Evolutionary conservation across 768 basidiomycete species (phyloP), one percentile per base, ranked within the genome.

Genomic region (Suillus variegatus): DNA sequence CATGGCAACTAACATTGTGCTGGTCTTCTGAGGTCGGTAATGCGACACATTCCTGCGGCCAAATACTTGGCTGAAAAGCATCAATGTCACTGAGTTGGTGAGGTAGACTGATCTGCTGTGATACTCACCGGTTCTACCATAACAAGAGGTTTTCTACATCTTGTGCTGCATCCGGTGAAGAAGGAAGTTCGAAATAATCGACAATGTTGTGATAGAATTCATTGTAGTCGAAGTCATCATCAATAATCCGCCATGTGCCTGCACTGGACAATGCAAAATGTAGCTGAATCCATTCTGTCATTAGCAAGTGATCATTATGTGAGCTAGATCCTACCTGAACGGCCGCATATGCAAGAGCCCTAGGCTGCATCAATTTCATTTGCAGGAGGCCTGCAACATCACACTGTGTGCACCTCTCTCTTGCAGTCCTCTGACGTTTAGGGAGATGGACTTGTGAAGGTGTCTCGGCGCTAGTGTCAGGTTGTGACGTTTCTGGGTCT

Each of bases 341-440:
- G 22, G 73, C 67, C 0, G 65, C 63, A 43, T 75, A 75, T 22
- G 74, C 71, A 22, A 75, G 66, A 1, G 62, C 66, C 22, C 71
- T 62, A 2, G 72, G 73, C 0, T 71, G 62, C 7, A 72, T 62
- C 0, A 49, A 22, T 6, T 35, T 56, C 67, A 70, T 66, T 16
- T 28, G 56, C 2, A 68, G 8, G 1, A 69, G 49, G 0, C 6
- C 18, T 0, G 69, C 62, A 20, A 68, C 64, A 4, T 69, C 41
- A 25, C 65, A 25, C 8, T 44, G 64, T 5, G 72, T 66, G 6
- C 68, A 61, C 18, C 44, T 49, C 47, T 60, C 47, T 38, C 63
- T 14, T 44, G 36, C 32, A 1, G 25, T 61, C 32, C 47, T 65
- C 38, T 10, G 44, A 7, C 28, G 6, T 43, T 40, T 40, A 40